phyloP scores from a whole-genome alignment of 1,284 basidiomycete genomes.

The Sanghuangporus baumii region DNA sequence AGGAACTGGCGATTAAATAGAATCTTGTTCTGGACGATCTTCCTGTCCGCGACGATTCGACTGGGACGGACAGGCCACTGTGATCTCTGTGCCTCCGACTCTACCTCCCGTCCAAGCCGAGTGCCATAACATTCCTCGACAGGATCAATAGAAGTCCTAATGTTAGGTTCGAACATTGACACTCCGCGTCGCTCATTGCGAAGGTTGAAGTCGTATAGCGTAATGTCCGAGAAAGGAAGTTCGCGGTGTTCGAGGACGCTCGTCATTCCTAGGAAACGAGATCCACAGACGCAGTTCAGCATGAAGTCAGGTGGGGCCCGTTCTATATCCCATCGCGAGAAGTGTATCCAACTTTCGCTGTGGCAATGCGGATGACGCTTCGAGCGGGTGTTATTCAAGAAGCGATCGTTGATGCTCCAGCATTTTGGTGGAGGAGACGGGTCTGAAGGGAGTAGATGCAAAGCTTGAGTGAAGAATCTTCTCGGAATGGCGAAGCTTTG shows the following conservation, averaged over 20 bases:
- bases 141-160: background rate
- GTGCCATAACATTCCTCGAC: background rate
- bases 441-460: background rate
- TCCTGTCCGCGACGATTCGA: background rate
- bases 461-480: background rate
- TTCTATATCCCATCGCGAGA: background rate
- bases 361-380: background rate
- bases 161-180: background rate
- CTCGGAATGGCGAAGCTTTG: background rate
- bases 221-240: background rate
- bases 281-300: background rate
- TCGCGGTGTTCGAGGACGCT: background rate
- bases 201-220: background rate
- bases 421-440: background rate
- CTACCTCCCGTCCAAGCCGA: too few species aligned
- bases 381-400: background rate
- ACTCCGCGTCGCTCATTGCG: background rate
- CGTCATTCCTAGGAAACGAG: background rate
- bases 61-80: background rate
- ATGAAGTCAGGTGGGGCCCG: background rate
- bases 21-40: background rate
- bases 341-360: background rate
- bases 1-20: background rate
- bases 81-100: background rate
- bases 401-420: background rate